A percentile compares a stretch with the other conserved stretches of the same genome.
phyloP scores from a whole-genome alignment of 345 rosid species.

The Aurinia saxatilis region DNA sequence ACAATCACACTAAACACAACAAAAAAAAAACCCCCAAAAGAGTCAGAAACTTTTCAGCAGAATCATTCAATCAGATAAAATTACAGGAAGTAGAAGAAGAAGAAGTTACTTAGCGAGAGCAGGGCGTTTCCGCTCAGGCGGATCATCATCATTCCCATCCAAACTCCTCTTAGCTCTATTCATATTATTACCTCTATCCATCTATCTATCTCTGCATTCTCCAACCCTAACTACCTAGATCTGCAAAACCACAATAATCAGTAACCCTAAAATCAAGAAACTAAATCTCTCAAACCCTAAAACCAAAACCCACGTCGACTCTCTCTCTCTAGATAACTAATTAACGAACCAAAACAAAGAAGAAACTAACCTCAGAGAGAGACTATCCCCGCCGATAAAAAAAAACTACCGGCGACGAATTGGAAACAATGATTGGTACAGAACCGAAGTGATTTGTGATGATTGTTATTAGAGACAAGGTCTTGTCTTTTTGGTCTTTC shows the following conservation, averaged over 20 bases:
- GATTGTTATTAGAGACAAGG: neutral
- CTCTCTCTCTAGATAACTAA: no score
- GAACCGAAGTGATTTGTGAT: neutral
- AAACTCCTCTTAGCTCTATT: conserved; percentile 54
- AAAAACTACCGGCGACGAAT: conserved; percentile 2
- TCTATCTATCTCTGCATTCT: conserved; percentile 43
- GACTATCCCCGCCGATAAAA: neutral
- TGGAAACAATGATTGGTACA: neutral
- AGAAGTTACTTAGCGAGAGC: conserved; percentile 57
- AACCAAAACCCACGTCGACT: neutral
- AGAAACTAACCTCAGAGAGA: neutral
- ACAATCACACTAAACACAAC: conserved; percentile 72
- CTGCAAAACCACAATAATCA: conserved; percentile 18
- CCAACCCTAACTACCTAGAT: conserved; percentile 27
- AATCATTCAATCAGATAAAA: neutral
- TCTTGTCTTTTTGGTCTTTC: conserved; percentile 9
- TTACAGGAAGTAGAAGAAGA: neutral
- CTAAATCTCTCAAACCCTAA: neutral
- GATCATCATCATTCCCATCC: conserved; percentile 53
- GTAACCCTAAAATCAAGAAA: neutral
- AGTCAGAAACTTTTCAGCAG: conserved; percentile 12
- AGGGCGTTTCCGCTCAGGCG: conserved; percentile 68
- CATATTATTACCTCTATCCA: conserved; percentile 62
- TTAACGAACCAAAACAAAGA: neutral
- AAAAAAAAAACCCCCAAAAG: neutral